A percentile compares a stretch with the other conserved stretches of the same genome.
Evolutionary conservation across 73 alveolate species (phyloP).

Genomic region (Stentor coeruleus): DNA sequence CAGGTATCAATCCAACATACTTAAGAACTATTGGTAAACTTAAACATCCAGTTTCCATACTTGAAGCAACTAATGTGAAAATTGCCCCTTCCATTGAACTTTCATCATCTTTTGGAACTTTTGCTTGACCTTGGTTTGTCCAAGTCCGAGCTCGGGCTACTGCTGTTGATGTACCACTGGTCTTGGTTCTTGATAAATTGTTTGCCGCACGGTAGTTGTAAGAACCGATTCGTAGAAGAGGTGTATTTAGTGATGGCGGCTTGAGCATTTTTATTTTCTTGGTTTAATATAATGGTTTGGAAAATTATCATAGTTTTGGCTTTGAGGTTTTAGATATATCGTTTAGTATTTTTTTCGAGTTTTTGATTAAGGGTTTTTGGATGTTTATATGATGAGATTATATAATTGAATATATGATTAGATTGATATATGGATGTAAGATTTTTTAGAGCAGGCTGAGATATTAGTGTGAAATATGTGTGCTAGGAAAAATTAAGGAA

Average conservation of each 20-base stretch:
- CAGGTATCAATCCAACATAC: constrained; percentile 42
- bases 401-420: too few relatives aligned
- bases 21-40: constrained; percentile 49
- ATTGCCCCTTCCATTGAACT: constrained; percentile 70
- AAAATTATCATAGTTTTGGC: too few relatives aligned
- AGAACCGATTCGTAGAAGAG: background rate
- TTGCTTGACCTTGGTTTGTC: constrained; percentile 36
- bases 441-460: too few relatives aligned
- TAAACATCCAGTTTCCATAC: constrained; percentile 75
- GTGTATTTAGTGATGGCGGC: background rate
- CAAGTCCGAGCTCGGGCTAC: constrained; percentile 18
- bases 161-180: background rate
- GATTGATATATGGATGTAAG: too few relatives aligned
- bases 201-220: constrained; percentile 2
- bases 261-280: background rate
- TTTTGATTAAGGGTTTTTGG: too few relatives aligned
- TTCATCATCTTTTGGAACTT: constrained; percentile 44
- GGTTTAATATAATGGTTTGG: too few relatives aligned
- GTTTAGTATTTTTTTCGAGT: too few relatives aligned
- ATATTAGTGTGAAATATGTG: too few relatives aligned
- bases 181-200: background rate
- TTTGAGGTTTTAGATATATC: too few relatives aligned
- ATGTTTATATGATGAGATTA: too few relatives aligned
- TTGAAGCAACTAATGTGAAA: constrained; percentile 58
- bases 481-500: too few relatives aligned